These are phyloP conservation scores for Apiospora malaysiana DNA, from an alignment of 2,329 filamentous ascomycete species.

Conservation along the genomic window DNA sequence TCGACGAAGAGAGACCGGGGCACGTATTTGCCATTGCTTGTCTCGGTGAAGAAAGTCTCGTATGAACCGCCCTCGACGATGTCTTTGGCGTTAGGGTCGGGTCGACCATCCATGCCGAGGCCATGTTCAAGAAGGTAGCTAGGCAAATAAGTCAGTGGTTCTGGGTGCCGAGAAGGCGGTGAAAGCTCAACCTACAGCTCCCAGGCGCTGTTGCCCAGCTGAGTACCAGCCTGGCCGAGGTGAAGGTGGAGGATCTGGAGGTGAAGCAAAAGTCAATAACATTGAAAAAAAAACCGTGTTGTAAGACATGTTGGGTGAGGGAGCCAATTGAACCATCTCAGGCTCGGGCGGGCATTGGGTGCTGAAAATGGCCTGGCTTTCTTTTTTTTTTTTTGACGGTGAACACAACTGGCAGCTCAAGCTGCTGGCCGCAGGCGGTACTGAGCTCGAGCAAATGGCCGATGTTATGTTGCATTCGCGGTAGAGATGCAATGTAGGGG, in stretches of 20 bases:
- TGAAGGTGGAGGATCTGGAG: slow-evolving; percentile 67
- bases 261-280: slow-evolving; percentile 26
- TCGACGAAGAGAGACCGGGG: slow-evolving; percentile 76
- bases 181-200: slow-evolving; percentile 66
- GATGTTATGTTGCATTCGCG: slow-evolving; percentile 24
- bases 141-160: slow-evolving; percentile 15
- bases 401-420: not conserved
- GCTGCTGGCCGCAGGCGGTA: no score
- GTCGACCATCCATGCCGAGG: slow-evolving; percentile 67
- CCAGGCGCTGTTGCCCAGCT: slow-evolving; percentile 78
- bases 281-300: slow-evolving; percentile 9
- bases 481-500: slow-evolving; percentile 24
- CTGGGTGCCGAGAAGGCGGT: slow-evolving; percentile 28
- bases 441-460: not conserved
- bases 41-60: slow-evolving; percentile 78
- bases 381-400: not conserved
- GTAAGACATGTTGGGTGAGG: not conserved
- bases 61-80: slow-evolving; percentile 67
- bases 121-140: slow-evolving; percentile 78
- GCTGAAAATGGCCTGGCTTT: not conserved
- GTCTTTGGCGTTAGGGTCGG: slow-evolving; percentile 66
- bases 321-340: not conserved
- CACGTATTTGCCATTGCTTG: slow-evolving; percentile 73
- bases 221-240: slow-evolving; percentile 72
- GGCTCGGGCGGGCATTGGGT: not conserved